Evolutionary conservation across 73 alveolate genomes (phyloP).

Genomic region (Stentor roeselii): DNA sequence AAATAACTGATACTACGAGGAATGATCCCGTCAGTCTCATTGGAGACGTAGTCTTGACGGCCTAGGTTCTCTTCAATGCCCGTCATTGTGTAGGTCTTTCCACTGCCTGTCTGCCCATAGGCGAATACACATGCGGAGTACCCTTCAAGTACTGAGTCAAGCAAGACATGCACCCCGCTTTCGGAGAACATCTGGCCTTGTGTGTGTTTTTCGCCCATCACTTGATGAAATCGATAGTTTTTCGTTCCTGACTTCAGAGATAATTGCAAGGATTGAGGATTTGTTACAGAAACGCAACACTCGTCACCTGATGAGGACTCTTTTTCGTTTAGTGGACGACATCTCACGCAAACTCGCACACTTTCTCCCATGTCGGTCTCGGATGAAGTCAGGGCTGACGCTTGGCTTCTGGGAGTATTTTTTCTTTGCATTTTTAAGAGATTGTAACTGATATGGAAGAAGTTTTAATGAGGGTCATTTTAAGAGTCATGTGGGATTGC

Average conservation of each 20-base stretch:
- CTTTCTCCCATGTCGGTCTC: conserved; percentile 75
- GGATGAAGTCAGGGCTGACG: background rate
- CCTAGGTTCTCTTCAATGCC: conserved; percentile 88
- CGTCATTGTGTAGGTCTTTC: conserved; percentile 92
- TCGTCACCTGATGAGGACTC: conserved; percentile 89
- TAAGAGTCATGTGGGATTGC: too few relatives aligned
- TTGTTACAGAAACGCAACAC: conserved; percentile 67
- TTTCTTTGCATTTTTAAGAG: background rate
- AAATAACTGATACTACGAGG: conserved; percentile 87
- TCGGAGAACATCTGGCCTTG: conserved; percentile 84
- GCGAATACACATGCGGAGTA: conserved; percentile 96
- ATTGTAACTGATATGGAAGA: too few relatives aligned
- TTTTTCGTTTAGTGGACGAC: conserved; percentile 88
- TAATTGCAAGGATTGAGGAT: conserved; percentile 61
- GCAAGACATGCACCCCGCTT: conserved; percentile 76
- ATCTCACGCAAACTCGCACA: conserved; percentile 93
- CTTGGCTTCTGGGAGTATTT: conserved; percentile 11
- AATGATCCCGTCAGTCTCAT: conserved; percentile 90
- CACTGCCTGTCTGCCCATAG: conserved; percentile 98
- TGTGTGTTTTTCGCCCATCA: conserved; percentile 77
- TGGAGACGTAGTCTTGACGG: conserved; percentile 79
- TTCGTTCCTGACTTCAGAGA: conserved; percentile 73
- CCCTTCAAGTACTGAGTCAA: conserved; percentile 95
- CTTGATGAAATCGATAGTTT: conserved; percentile 85
- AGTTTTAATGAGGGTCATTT: too few relatives aligned